Evolutionary conservation across 163 green algal species (phyloP).

Genomic region (Chloromonas sp.): DNA sequence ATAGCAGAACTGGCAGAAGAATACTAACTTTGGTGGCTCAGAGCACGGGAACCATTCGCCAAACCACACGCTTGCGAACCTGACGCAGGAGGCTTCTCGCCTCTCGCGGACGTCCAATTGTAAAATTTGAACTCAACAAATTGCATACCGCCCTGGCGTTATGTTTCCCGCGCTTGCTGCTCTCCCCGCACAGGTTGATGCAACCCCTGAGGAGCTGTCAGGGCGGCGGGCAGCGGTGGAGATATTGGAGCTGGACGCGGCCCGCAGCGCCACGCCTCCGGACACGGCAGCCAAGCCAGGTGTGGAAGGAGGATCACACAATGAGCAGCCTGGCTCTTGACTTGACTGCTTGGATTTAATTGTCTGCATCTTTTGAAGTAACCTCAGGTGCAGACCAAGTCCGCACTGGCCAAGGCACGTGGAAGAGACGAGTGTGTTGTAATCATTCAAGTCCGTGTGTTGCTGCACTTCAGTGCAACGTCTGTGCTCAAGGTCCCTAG

Average conservation of each 20-base stretch:
- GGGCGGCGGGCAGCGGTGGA: slow-evolving; percentile 19
- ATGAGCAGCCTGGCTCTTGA: neutral
- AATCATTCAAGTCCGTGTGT: too few relatives aligned
- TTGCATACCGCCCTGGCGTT: neutral
- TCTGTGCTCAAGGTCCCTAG: neutral
- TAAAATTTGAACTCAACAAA: neutral
- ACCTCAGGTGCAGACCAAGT: too few relatives aligned
- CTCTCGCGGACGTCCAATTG: too few relatives aligned
- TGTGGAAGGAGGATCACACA: neutral
- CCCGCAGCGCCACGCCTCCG: neutral
- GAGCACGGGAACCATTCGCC: neutral
- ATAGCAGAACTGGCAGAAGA: too few relatives aligned
- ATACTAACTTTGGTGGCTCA: neutral
- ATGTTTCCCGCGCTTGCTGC: neutral
- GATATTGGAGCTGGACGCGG: slow-evolving; percentile 18
- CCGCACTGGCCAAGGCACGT: too few relatives aligned
- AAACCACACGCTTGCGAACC: neutral
- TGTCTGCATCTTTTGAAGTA: too few relatives aligned
- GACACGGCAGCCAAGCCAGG: neutral
- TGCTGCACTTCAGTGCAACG: too few relatives aligned
- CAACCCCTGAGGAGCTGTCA: slow-evolving; percentile 21
- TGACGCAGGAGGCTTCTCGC: neutral
- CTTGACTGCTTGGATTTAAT: too few relatives aligned
- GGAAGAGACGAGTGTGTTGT: too few relatives aligned
- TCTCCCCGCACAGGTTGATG: neutral